These are phyloP conservation scores for Diaporthe aspalathi DNA, from an alignment of 2,329 filamentous ascomycete genomes.

Conservation along the genomic window DNA sequence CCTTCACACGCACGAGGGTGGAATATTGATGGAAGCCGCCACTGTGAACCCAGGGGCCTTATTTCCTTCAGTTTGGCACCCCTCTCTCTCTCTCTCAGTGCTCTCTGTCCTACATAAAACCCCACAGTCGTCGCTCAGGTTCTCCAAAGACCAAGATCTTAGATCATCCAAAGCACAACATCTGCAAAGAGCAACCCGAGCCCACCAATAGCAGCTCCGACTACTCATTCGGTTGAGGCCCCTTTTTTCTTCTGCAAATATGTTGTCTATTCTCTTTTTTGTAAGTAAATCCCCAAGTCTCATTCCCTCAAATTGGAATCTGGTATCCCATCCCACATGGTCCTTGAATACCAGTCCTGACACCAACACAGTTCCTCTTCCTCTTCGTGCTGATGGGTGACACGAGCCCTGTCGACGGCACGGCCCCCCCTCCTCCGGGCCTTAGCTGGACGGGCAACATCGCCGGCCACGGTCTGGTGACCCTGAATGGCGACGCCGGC, in stretches of 20 bases:
- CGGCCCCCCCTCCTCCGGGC: not conserved
- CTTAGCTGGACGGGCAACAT: slow-evolving; percentile 19
- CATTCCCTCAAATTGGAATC: not conserved
- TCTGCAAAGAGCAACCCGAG: not conserved
- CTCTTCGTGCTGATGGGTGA: slow-evolving; percentile 5
- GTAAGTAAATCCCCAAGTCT: not conserved
- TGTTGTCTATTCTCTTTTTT: not conserved
- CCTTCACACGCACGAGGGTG: not conserved
- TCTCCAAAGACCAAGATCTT: not conserved
- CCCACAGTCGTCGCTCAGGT: not conserved
- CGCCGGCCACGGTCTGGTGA: slow-evolving; percentile 6
- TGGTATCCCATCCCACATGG: not conserved
- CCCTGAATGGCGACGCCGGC: slow-evolving; percentile 14
- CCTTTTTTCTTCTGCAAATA: not conserved
- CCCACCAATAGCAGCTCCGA: too few species aligned
- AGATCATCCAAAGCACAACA: not conserved
- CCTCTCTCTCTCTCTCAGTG: not conserved
- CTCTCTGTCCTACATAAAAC: not conserved
- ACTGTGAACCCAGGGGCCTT: not conserved
- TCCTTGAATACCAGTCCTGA: not conserved
- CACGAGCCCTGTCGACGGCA: not conserved
- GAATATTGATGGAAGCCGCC: not conserved
- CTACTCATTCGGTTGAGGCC: too few species aligned
- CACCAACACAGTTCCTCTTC: not conserved
- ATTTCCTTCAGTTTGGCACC: too few species aligned